Conservation (phyloP, 306 rosid genomes). For the Quercus gilva region DNA sequence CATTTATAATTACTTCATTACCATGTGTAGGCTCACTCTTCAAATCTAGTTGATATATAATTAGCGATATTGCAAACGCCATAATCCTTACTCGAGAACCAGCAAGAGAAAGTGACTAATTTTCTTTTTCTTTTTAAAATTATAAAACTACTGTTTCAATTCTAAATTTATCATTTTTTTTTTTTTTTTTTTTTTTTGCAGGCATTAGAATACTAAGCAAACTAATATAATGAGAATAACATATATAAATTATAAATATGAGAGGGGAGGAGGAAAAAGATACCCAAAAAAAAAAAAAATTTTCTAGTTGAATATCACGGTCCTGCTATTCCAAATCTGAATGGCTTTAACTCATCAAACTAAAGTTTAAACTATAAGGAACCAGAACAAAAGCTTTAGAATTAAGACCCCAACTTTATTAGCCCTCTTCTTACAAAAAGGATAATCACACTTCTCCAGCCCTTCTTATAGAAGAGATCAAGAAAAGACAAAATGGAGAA, state of each 20-base stretch:
- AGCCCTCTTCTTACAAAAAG: constrained; percentile 46
- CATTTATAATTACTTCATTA: no score
- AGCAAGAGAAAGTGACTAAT: neutral
- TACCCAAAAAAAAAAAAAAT: neutral
- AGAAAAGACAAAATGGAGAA: constrained; percentile 42
- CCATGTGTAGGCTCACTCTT: no score
- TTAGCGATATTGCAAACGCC: neutral
- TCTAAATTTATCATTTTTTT: neutral
- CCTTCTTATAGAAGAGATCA: constrained; percentile 39
- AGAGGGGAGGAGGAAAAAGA: neutral
- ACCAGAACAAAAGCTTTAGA: constrained; percentile 15
- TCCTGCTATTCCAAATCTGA: neutral
- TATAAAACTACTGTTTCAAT: neutral
- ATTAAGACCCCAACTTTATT: constrained; percentile 54
- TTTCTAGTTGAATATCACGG: neutral
- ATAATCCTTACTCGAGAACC: neutral
- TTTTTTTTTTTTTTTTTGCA: neutral
- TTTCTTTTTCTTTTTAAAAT: no score
- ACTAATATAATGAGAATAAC: neutral
- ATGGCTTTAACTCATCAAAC: constrained; percentile 13
- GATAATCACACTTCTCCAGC: constrained; percentile 44
- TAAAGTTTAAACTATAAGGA: constrained; percentile 22
- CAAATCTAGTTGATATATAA: neutral
- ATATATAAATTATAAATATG: neutral
- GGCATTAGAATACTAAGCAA: neutral